Conservation (phyloP, 495 filamentous ascomycete genomes). For the Daldinia caldariorum region DNA sequence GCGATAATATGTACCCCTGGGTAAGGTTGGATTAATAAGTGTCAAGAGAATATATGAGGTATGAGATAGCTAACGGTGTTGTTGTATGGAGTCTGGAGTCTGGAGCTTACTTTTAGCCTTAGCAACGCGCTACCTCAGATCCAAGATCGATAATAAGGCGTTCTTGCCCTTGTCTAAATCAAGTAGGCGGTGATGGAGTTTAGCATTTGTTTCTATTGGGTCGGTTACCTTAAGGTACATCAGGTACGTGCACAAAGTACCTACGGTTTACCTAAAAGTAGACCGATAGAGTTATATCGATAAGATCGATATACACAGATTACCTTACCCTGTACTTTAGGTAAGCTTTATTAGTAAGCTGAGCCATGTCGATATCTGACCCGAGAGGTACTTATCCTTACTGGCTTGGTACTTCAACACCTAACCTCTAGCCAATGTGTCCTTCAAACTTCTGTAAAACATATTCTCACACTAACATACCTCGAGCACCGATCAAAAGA, state of each 20-base stretch:
- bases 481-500: too few species aligned
- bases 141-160: not conserved
- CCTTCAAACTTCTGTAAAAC: too few species aligned
- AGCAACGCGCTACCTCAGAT: slow-evolving; percentile 2
- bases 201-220: not conserved
- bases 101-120: not conserved
- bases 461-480: too few species aligned
- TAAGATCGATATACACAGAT: too few species aligned
- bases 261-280: too few species aligned
- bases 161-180: not conserved
- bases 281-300: not conserved
- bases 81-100: not conserved
- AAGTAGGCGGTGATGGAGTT: slow-evolving; percentile 2
- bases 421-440: too few species aligned
- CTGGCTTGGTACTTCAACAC: too few species aligned
- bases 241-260: too few species aligned
- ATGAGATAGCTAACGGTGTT: not conserved
- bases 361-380: too few species aligned
- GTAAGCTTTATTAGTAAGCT: not conserved
- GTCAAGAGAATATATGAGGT: not conserved
- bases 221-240: not conserved
- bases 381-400: too few species aligned
- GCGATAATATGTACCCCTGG: not conserved
- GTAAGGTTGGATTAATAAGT: not conserved
- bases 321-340: too few species aligned